phyloP scores from a whole-genome alignment of 192 early-diverging fungal genomes.

The Dimargaris xerosporica region DNA sequence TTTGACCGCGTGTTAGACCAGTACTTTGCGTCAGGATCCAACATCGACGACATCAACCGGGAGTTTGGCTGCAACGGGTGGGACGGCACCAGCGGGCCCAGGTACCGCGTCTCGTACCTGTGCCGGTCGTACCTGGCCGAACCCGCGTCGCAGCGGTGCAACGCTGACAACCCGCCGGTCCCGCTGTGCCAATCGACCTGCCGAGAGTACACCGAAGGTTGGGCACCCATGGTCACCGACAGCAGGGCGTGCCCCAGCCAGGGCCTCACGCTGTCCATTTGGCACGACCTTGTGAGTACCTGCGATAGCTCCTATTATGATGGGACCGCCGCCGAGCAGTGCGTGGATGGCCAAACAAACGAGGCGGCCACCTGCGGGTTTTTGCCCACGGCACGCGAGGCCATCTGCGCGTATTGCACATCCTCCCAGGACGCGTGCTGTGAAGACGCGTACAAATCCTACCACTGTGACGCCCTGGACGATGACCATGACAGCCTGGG shows the following conservation, averaged over 20 bases:
- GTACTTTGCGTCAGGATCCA: constrained; percentile 21
- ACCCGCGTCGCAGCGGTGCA: constrained; percentile 16
- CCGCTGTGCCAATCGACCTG: constrained; percentile 6
- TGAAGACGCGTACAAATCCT: background rate
- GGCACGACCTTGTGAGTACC: background rate
- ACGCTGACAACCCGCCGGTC: constrained; percentile 12
- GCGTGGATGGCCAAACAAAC: constrained; percentile 6
- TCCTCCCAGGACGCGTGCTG: constrained; percentile 1
- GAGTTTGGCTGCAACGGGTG: constrained; percentile 23
- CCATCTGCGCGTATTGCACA: background rate
- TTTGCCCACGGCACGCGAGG: background rate
- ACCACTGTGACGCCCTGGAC: background rate
- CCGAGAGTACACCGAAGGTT: background rate
- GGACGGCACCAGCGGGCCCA: constrained; percentile 15
- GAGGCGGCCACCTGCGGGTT: constrained; percentile 12
- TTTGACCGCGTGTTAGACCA: constrained; percentile 20
- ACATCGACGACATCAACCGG: constrained; percentile 16
- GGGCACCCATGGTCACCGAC: constrained; percentile 3
- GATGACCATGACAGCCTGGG: background rate
- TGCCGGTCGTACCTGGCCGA: constrained; percentile 24
- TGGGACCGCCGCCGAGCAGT: background rate
- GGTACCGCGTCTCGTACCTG: constrained; percentile 22
- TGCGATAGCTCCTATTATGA: background rate
- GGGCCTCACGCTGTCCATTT: background rate
- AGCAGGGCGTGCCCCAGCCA: background rate